A percentile compares a stretch with the other conserved stretches of the same genome.
phyloP scores from a whole-genome alignment of 2,329 filamentous ascomycete species.

The Venturia asperata region DNA sequence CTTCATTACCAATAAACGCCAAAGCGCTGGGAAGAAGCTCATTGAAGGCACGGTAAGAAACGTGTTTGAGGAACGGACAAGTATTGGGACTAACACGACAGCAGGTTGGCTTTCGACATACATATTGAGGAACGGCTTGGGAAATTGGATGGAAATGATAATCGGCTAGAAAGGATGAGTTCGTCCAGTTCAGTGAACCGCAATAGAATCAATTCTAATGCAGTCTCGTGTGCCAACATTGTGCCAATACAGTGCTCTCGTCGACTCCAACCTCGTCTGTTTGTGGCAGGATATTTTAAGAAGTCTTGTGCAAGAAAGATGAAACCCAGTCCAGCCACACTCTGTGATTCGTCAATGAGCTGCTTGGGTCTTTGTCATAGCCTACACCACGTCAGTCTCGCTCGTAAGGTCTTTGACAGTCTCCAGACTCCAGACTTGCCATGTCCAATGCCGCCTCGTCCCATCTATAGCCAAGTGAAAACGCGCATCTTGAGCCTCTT shows the following conservation, averaged over 20 bases:
- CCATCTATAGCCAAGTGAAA: neutral
- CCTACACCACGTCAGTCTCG: conserved; percentile 2
- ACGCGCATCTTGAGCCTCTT: neutral
- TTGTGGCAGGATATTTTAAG: conserved; percentile 11
- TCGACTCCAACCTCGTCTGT: neutral
- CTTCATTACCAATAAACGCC: conserved; percentile 44
- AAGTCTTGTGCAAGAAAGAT: neutral
- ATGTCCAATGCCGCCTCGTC: neutral
- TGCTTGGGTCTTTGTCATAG: neutral
- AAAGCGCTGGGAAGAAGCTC: conserved; percentile 40
- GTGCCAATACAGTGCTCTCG: neutral
- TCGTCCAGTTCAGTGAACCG: neutral
- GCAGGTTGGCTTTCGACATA: conserved; percentile 40
- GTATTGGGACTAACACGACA: conserved; percentile 21
- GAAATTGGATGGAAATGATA: neutral
- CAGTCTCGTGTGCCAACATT: neutral
- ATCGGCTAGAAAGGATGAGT: neutral
- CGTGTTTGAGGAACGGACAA: conserved; percentile 17
- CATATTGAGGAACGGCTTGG: conserved; percentile 28
- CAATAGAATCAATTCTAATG: neutral
- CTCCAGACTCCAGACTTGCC: neutral
- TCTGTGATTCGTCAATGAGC: conserved; percentile 9
- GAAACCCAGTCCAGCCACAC: conserved; percentile 10
- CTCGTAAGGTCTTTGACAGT: neutral
- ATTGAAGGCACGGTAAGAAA: conserved; percentile 43